Percentiles rank a stretch among this genome's conserved stretches.
Evolutionary conservation across 352 stramenopile species (phyloP).

Genomic region (Globisporangium spinosum): DNA sequence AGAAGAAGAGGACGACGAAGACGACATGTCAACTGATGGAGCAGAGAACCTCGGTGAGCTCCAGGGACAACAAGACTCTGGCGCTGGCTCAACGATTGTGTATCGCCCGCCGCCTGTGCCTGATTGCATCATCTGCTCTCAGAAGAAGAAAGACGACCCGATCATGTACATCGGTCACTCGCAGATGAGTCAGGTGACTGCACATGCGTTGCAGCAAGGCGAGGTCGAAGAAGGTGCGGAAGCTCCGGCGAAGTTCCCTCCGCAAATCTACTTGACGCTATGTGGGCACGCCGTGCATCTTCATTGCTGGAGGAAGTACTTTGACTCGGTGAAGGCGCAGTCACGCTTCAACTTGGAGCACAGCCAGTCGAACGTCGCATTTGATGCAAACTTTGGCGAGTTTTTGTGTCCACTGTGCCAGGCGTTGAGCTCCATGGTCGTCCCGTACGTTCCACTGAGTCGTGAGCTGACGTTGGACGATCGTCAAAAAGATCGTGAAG

Average conservation of each 20-base stretch:
- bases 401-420: slow-evolving; percentile 91
- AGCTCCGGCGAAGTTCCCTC: slow-evolving; percentile 36
- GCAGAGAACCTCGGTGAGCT: slow-evolving; percentile 17
- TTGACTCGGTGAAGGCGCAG: slow-evolving; percentile 79
- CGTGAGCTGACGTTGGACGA: slow-evolving; percentile 51
- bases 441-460: slow-evolving; percentile 73
- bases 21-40: slow-evolving; percentile 22
- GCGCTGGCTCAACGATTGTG: slow-evolving; percentile 37
- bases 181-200: slow-evolving; percentile 63
- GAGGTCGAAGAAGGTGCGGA: slow-evolving; percentile 23
- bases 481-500: slow-evolving; percentile 49
- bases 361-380: slow-evolving; percentile 76
- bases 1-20: slow-evolving; percentile 57
- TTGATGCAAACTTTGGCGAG: slow-evolving; percentile 82
- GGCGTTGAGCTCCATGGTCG: slow-evolving; percentile 86
- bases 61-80: not conserved
- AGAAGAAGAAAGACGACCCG: slow-evolving; percentile 78
- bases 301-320: slow-evolving; percentile 87
- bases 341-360: slow-evolving; percentile 67
- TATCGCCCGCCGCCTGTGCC: slow-evolving; percentile 62
- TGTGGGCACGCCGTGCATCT: slow-evolving; percentile 91
- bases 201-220: slow-evolving; percentile 44
- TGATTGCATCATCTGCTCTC: slow-evolving; percentile 84
- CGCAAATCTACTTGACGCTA: slow-evolving; percentile 69
- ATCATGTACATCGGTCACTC: slow-evolving; percentile 86